Evolutionary conservation across 192 early-diverging fungal genomes (phyloP).

Genomic region (Rhizophagus sp.): DNA sequence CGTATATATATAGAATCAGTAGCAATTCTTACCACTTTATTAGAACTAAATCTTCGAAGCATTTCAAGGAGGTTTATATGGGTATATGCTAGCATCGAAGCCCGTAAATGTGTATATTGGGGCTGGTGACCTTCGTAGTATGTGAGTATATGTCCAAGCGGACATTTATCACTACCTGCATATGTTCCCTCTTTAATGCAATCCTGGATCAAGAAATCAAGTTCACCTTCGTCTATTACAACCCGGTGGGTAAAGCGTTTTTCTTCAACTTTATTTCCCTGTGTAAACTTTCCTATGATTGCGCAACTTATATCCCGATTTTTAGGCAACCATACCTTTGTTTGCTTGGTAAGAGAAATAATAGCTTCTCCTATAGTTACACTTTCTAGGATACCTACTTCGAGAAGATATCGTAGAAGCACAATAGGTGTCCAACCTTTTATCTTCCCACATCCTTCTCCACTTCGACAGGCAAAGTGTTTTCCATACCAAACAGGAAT

Average conservation of each 20-base stretch:
- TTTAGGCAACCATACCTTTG: slow-evolving; percentile 22
- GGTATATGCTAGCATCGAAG: background rate
- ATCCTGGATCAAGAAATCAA: slow-evolving; percentile 14
- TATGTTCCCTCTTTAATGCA: background rate
- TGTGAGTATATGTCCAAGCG: slow-evolving; percentile 10
- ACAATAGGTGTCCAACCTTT: slow-evolving; percentile 6
- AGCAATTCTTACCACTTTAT: slow-evolving; percentile 12
- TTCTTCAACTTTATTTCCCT: slow-evolving; percentile 13
- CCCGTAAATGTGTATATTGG: slow-evolving; percentile 10
- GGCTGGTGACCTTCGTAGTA: too few relatives aligned
- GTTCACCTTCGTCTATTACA: slow-evolving; percentile 25
- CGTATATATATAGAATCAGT: slow-evolving; percentile 15
- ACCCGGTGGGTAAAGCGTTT: slow-evolving; percentile 4
- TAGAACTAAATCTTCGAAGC: background rate
- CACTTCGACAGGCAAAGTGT: slow-evolving; percentile 9
- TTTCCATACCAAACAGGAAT: slow-evolving; percentile 18
- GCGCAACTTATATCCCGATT: slow-evolving; percentile 21
- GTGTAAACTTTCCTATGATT: slow-evolving; percentile 22
- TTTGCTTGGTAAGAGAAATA: slow-evolving; percentile 24
- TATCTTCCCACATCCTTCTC: slow-evolving; percentile 1
- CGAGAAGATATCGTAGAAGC: slow-evolving; percentile 23
- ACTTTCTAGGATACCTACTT: slow-evolving; percentile 11
- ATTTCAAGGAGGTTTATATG: slow-evolving; percentile 18
- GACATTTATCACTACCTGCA: slow-evolving; percentile 21
- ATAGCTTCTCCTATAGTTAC: slow-evolving; percentile 21